phyloP scores from a whole-genome alignment of 345 rosid species.

The Salix exigua region DNA sequence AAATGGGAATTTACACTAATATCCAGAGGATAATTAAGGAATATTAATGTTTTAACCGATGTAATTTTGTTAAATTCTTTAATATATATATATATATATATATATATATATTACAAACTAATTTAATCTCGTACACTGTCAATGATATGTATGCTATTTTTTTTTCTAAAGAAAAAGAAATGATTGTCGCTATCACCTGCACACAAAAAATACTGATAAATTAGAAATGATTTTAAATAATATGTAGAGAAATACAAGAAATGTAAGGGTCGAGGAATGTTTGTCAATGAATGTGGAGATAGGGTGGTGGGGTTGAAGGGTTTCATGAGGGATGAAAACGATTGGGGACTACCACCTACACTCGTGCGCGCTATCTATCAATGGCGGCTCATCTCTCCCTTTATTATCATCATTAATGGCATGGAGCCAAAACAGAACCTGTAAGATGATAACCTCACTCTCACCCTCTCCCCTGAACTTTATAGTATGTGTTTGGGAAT shows the following conservation, averaged over 20 bases:
- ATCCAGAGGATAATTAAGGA: too few relatives aligned
- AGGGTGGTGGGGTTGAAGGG: constrained; percentile 7
- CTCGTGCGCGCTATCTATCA: constrained; percentile 54
- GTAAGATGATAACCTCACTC: constrained; percentile 1
- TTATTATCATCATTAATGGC: constrained; percentile 49
- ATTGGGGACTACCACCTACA: constrained; percentile 33
- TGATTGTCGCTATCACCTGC: not conserved
- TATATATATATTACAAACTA: too few relatives aligned
- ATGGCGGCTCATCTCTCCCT: constrained; percentile 30
- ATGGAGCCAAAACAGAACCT: constrained; percentile 53
- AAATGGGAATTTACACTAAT: too few relatives aligned
- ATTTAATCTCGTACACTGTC: too few relatives aligned
- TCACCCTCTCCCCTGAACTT: not conserved
- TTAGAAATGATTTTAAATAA: too few relatives aligned
- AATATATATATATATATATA: too few relatives aligned
- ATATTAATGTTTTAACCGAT: too few relatives aligned
- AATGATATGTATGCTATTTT: too few relatives aligned
- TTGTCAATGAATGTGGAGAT: not conserved
- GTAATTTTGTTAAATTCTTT: too few relatives aligned
- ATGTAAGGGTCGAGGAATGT: not conserved
- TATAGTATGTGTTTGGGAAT: too few relatives aligned
- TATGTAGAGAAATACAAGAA: not conserved
- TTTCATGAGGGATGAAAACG: constrained; percentile 21
- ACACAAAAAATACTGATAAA: not conserved
- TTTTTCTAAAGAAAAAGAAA: too few relatives aligned